Conservation (phyloP, 179 eudicot genomes). For the Pouteria campechiana region DNA sequence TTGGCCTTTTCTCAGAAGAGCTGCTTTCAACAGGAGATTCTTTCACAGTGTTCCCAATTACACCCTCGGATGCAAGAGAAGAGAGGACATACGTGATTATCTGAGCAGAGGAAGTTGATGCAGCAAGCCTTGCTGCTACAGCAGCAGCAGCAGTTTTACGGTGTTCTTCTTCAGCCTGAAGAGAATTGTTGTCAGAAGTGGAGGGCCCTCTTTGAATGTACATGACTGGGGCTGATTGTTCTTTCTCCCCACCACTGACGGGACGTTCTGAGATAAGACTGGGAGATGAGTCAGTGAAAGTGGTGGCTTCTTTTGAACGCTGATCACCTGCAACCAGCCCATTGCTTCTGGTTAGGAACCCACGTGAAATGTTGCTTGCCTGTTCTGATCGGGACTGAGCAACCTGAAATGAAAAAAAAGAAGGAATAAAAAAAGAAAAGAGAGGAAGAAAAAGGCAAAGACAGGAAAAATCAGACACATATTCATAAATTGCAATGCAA, state of each 20-base stretch:
- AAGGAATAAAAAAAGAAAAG: too few species aligned
- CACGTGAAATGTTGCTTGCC: constrained; percentile 39
- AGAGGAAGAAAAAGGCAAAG: too few species aligned
- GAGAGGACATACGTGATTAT: constrained; percentile 86
- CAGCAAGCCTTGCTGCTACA: constrained; percentile 86
- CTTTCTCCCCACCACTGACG: constrained; percentile 17
- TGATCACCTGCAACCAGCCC: constrained; percentile 22
- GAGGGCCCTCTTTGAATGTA: constrained; percentile 36
- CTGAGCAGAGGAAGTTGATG: constrained; percentile 83
- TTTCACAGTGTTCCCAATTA: constrained; percentile 30
- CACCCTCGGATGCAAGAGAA: constrained; percentile 76
- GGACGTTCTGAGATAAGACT: constrained; percentile 18
- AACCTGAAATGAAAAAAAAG: constrained; percentile 32
- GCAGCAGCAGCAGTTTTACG: constrained; percentile 82
- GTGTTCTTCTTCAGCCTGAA: constrained; percentile 54
- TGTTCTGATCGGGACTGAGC: constrained; percentile 55
- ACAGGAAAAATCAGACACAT: too few species aligned
- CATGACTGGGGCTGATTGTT: constrained; percentile 43
- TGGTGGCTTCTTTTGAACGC: constrained; percentile 19
- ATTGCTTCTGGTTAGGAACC: constrained; percentile 20
- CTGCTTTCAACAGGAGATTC: constrained; percentile 26
- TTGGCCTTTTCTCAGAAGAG: constrained; percentile 56
- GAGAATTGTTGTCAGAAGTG: too few species aligned
- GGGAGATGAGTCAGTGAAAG: constrained; percentile 24
- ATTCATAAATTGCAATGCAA: too few species aligned